Evolutionary conservation across 225 moss, liverwort and hornwort species (phyloP).

Genomic region (Sphagnum tenellum): DNA sequence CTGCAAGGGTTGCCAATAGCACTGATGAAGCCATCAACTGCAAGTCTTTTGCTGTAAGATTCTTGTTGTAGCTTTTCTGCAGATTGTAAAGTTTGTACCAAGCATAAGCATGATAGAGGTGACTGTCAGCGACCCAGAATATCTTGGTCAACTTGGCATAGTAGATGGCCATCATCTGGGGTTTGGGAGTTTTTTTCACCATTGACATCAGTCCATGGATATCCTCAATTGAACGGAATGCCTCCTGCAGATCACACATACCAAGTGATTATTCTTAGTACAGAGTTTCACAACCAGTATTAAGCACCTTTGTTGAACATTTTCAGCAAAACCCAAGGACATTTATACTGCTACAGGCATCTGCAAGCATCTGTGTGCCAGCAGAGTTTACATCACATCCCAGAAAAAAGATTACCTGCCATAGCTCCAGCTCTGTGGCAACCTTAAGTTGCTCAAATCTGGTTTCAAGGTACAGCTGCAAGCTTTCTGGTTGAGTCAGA

Average conservation of each 20-base stretch:
- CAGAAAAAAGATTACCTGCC: conserved; percentile 54
- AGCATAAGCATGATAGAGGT: conserved; percentile 87
- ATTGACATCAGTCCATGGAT: conserved; percentile 96
- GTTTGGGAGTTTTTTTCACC: conserved; percentile 95
- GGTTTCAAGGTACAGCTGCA: conserved; percentile 93
- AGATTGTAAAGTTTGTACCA: conserved; percentile 97
- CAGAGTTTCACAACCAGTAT: no score
- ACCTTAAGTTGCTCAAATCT: conserved; percentile 98
- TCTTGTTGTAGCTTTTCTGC: conserved; percentile 94
- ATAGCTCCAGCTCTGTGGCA: conserved; percentile 91
- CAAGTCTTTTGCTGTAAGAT: conserved; percentile 84
- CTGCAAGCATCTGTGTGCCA: background rate
- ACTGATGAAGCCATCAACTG: conserved; percentile 98
- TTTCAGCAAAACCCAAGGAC: background rate
- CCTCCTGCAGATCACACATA: conserved; percentile 46
- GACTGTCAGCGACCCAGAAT: conserved; percentile 87
- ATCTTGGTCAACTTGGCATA: conserved; percentile 96
- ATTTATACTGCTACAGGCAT: background rate
- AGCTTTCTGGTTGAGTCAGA: conserved; percentile 85
- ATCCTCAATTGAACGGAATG: conserved; percentile 93
- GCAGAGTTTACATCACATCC: background rate
- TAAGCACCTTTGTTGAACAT: background rate
- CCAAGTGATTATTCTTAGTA: background rate
- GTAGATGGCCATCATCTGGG: conserved; percentile 98
- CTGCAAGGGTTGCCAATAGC: conserved; percentile 79